Base-by-base conservation (phyloP, 345 rosid species). In the Turritis glabra region DNA sequence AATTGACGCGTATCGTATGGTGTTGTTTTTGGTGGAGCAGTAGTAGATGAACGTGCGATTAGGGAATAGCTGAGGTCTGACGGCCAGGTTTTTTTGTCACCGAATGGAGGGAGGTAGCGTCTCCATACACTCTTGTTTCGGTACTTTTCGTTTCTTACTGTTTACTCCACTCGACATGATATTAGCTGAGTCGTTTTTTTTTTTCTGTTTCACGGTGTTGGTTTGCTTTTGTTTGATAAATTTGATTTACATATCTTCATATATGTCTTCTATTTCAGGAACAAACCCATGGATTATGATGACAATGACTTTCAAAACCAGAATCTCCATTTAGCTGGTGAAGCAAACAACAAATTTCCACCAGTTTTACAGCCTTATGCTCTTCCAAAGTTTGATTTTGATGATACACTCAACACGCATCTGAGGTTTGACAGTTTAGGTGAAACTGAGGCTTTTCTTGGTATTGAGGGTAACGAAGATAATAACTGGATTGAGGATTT, bases 81-180 rank as follows among this genome's bases (percentile, higher is more conserved):
- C 86, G 82, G 88, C 75, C 80, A 8, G 87, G 64, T 84, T 78
- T 82, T 78, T 82, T 85, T 81, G 71, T 85, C 90, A 74, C 88
- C 96, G 97, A 77, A 94, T 94, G 99, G 99, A 94, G 99, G 99
- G 99, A 91, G 99, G 97, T 94, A 88, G 93, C 96, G 83, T 87
- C 90, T 94, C 89, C 85, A 85, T 83, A 86, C 91, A 87, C 89
- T 85, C 84, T 91, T 87, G 76, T 80, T 79, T 87, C 85, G 96
- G 98, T 91, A 86, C 90, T 83, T 80, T 83, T 85, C 90, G 78
- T 81, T 86, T 90, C 89, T 82, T 57, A 80, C 80, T 82, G 84
- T 67, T 73, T 54, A 21, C 10, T 43, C 30, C 71, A 54, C 58
- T 64, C 62, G 33, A 53, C 77, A 17, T 19, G 23, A 68, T 61